Conservation (phyloP, 768 basidiomycete genomes). For the Suillus plorans region DNA sequence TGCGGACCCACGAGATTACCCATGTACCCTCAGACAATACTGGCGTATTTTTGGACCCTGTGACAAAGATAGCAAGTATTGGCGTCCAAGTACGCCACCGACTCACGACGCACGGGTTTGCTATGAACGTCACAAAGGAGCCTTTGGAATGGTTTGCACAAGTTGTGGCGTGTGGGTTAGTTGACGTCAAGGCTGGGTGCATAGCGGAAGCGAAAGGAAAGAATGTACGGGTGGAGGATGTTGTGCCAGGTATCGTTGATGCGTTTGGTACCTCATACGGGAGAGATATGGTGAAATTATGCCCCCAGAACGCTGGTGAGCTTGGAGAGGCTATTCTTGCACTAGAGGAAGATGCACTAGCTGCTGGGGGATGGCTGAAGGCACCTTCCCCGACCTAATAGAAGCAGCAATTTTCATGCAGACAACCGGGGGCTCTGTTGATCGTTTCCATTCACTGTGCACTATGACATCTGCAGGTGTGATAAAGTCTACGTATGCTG, state of each 20-base stretch:
- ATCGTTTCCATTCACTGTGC: not conserved
- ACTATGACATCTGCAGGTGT: not conserved
- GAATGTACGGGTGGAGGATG: conserved; percentile 43
- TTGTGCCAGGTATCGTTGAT: conserved; percentile 50
- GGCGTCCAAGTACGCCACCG: conserved; percentile 96
- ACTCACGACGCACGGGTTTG: conserved; percentile 93
- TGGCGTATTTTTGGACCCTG: conserved; percentile 82
- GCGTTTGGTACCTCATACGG: conserved; percentile 49
- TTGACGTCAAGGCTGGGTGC: conserved; percentile 76
- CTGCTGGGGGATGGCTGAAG: conserved; percentile 42
- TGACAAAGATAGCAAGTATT: conserved; percentile 90
- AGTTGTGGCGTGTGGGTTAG: conserved; percentile 89
- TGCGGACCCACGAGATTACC: conserved; percentile 55
- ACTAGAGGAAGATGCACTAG: conserved; percentile 45
- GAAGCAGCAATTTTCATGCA: not conserved
- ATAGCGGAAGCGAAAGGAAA: conserved; percentile 48
- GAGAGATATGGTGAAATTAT: conserved; percentile 48
- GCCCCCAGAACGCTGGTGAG: conserved; percentile 42
- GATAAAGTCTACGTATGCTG: not conserved
- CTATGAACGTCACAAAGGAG: conserved; percentile 84
- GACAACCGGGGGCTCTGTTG: not conserved
- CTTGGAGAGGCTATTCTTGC: conserved; percentile 46
- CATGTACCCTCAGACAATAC: conserved; percentile 74
- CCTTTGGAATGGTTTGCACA: conserved; percentile 84
- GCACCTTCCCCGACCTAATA: conserved; percentile 12